Conservation (phyloP, 768 basidiomycete species). For the Termitomyces sp. region DNA sequence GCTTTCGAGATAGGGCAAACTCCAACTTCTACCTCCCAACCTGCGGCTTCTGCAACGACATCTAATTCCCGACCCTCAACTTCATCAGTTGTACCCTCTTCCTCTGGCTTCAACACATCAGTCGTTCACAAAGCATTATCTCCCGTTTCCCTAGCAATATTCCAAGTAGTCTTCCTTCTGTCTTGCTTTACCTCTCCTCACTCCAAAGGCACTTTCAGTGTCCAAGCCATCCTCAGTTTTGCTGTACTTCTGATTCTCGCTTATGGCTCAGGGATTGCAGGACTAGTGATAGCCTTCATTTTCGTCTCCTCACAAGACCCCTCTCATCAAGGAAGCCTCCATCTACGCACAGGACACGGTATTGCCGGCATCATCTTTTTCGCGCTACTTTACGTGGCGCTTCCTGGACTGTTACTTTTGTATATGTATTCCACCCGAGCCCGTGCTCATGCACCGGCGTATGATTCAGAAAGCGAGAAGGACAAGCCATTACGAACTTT, state of each 20-base stretch:
- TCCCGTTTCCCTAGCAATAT: slow-evolving; percentile 36
- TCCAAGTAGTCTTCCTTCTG: slow-evolving; percentile 30
- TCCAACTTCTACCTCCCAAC: slow-evolving; percentile 14
- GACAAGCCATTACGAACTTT: slow-evolving; percentile 7
- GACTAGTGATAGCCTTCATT: slow-evolving; percentile 59
- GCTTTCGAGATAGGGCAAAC: slow-evolving; percentile 32
- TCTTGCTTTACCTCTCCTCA: slow-evolving; percentile 25
- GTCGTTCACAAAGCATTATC: slow-evolving; percentile 40
- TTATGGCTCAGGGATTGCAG: slow-evolving; percentile 59
- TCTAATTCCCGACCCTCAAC: slow-evolving; percentile 16
- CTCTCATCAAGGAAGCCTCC: slow-evolving; percentile 19
- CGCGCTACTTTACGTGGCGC: slow-evolving; percentile 48
- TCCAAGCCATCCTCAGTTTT: slow-evolving; percentile 12
- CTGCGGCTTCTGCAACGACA: not conserved
- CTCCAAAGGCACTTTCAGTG: not conserved
- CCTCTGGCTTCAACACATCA: slow-evolving; percentile 27
- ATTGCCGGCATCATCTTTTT: slow-evolving; percentile 63
- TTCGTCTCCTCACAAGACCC: slow-evolving; percentile 34
- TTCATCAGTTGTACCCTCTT: slow-evolving; percentile 3
- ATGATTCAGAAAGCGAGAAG: slow-evolving; percentile 13
- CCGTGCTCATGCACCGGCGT: not conserved
- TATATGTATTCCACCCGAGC: slow-evolving; percentile 7
- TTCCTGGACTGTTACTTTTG: slow-evolving; percentile 38
- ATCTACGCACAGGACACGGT: slow-evolving; percentile 58
- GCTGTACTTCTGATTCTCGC: slow-evolving; percentile 33